These are phyloP conservation scores for Jamesozyma jinghongensis DNA, from an alignment of 805 yeast genomes.

Conservation along the genomic window DNA sequence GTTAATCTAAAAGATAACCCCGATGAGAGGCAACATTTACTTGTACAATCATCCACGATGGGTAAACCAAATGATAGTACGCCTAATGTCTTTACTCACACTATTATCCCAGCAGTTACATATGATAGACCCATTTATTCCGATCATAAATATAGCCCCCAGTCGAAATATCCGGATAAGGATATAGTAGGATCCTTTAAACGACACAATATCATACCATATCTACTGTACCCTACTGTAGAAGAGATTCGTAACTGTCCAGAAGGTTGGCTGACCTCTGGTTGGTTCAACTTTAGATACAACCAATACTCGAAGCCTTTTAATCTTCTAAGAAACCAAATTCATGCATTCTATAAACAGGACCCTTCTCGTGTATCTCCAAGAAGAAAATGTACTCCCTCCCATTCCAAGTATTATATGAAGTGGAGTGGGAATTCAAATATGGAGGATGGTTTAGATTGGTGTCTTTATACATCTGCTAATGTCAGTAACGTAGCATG, in stretches of 20 bases:
- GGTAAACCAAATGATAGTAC: slow-evolving; percentile 17
- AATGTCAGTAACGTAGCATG: slow-evolving; percentile 74
- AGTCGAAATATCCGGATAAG: slow-evolving; percentile 2
- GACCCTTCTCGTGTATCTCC: slow-evolving; percentile 3
- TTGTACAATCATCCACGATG: slow-evolving; percentile 31
- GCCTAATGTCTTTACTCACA: slow-evolving; percentile 18
- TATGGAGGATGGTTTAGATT: slow-evolving; percentile 38
- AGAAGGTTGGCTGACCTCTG: slow-evolving; percentile 15
- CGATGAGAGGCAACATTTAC: slow-evolving; percentile 30
- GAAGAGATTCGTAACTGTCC: slow-evolving; percentile 18
- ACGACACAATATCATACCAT: slow-evolving; percentile 10
- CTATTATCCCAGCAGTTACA: slow-evolving; percentile 19
- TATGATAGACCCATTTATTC: slow-evolving; percentile 1
- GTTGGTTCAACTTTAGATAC: slow-evolving; percentile 27
- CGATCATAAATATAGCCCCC: background rate
- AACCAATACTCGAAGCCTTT: slow-evolving; percentile 10
- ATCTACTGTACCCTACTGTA: slow-evolving; percentile 23
- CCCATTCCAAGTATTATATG: slow-evolving; percentile 63
- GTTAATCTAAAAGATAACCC: slow-evolving; percentile 40
- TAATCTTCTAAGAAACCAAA: slow-evolving; percentile 10
- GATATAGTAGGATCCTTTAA: background rate
- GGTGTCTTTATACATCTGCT: slow-evolving; percentile 69
- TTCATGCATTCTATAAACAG: slow-evolving; percentile 20
- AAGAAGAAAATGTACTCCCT: slow-evolving; percentile 29
- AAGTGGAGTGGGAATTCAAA: slow-evolving; percentile 47